phyloP scores from a whole-genome alignment of 768 basidiomycete genomes.

The Termitomyces sp. region DNA sequence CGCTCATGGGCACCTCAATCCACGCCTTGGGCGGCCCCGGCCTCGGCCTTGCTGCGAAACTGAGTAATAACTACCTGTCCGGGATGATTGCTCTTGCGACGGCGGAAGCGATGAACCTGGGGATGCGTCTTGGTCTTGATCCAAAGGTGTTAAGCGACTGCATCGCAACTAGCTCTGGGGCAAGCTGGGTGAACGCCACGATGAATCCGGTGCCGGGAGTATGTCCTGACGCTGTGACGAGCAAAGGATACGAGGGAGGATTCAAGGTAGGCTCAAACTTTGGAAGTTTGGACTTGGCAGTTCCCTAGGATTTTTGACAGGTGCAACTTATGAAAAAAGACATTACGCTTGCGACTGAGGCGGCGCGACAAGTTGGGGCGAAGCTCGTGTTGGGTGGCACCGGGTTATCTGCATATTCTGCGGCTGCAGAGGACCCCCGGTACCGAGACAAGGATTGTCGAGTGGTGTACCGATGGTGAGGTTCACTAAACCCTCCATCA shows the following conservation, averaged over 20 bases:
- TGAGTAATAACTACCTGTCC: conserved; percentile 42
- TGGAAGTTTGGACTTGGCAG: not conserved
- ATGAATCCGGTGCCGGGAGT: conserved; percentile 44
- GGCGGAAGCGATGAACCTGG: conserved; percentile 41
- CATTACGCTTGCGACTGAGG: conserved; percentile 34
- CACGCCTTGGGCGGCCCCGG: conserved; percentile 35
- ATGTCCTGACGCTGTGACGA: conserved; percentile 39
- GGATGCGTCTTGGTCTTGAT: conserved; percentile 40
- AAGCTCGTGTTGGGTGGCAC: conserved; percentile 36
- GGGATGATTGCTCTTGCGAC: conserved; percentile 39
- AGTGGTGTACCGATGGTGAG: conserved; percentile 38
- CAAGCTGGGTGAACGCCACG: conserved; percentile 37
- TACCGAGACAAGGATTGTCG: conserved; percentile 36
- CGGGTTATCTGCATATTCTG: conserved; percentile 33
- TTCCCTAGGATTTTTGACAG: conserved; percentile 15
- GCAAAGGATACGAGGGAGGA: conserved; percentile 38
- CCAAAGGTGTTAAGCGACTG: conserved; percentile 33
- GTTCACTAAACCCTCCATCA: not conserved
- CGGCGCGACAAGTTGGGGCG: conserved; percentile 33
- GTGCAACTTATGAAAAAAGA: conserved; percentile 46
- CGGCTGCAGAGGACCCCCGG: conserved; percentile 35
- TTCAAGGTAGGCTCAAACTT: conserved; percentile 29
- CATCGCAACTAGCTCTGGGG: conserved; percentile 36
- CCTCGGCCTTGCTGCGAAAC: conserved; percentile 39
- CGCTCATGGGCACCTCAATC: conserved; percentile 33